Conservation (phyloP, 2,329 filamentous ascomycete genomes). For the Nakataea oryzae region DNA sequence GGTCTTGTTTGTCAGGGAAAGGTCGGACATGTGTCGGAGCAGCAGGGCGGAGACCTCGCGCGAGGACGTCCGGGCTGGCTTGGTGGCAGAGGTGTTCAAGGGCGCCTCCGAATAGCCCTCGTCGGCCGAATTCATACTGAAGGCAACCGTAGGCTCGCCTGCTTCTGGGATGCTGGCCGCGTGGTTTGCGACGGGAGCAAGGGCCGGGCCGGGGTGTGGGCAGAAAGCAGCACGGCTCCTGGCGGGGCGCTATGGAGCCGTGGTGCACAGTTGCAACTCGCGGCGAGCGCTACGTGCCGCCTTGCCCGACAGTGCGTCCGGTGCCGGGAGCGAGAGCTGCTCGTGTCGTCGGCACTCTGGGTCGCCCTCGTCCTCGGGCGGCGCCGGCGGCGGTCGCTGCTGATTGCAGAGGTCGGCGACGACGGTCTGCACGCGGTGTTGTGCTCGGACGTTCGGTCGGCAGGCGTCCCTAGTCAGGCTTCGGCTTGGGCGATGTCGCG, state of each 20-base stretch:
- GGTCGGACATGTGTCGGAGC: slow-evolving; percentile 34
- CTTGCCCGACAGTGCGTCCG: neutral
- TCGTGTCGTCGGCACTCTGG: neutral
- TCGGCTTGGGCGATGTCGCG: neutral
- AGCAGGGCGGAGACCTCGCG: slow-evolving; percentile 40
- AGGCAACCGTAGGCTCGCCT: slow-evolving; percentile 5
- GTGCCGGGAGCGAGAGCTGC: neutral
- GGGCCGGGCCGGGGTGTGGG: neutral
- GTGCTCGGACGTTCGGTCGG: too few species aligned
- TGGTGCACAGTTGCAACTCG: too few species aligned
- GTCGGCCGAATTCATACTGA: slow-evolving; percentile 47
- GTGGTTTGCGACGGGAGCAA: neutral
- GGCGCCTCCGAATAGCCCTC: slow-evolving; percentile 82
- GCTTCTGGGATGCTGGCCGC: neutral
- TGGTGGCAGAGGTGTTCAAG: slow-evolving; percentile 29
- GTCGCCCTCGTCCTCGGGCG: neutral
- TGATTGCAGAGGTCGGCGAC: too few species aligned
- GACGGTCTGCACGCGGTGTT: too few species aligned
- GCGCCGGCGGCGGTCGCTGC: too few species aligned
- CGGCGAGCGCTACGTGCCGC: neutral
- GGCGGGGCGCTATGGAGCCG: neutral
- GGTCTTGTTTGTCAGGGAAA: slow-evolving; percentile 38
- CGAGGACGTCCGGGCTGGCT: slow-evolving; percentile 22
- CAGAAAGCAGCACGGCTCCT: neutral
- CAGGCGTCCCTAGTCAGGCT: neutral